phyloP scores from a whole-genome alignment of 139 green algal species.

The Chloropicon primus region DNA sequence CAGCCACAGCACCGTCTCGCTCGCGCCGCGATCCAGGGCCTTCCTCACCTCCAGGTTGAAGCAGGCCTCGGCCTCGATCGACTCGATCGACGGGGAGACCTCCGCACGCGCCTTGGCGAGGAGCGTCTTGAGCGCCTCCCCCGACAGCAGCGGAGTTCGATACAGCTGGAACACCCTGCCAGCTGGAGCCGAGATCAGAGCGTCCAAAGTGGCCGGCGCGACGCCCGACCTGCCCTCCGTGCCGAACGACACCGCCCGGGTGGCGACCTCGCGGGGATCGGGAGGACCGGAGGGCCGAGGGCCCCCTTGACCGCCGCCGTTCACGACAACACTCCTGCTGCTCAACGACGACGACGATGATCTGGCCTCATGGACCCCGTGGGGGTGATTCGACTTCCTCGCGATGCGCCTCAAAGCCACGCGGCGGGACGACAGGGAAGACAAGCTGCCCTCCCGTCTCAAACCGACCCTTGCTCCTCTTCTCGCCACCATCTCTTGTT shows the following conservation, averaged over 20 bases:
- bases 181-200: background rate
- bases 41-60: slow-evolving; percentile 74
- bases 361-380: no score
- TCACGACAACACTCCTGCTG: no score
- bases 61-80: slow-evolving; percentile 64
- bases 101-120: slow-evolving; percentile 50
- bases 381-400: no score
- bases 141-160: slow-evolving; percentile 53
- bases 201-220: background rate
- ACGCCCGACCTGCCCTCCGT: background rate
- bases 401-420: no score
- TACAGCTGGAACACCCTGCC: slow-evolving; percentile 68
- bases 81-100: slow-evolving; percentile 38
- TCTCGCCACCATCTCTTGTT: no score
- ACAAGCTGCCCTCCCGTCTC: no score
- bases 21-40: slow-evolving; percentile 46
- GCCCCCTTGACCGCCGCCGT: background rate
- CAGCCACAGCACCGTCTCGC: slow-evolving; percentile 74
- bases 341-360: no score
- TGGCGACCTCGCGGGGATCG: background rate
- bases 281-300: background rate
- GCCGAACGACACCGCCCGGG: background rate
- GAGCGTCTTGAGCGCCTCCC: slow-evolving; percentile 47
- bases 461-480: no score
- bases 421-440: no score